These are phyloP conservation scores for Nicotiana sylvestris DNA, from an alignment of 257 asterid genomes.

Conservation along the genomic window DNA sequence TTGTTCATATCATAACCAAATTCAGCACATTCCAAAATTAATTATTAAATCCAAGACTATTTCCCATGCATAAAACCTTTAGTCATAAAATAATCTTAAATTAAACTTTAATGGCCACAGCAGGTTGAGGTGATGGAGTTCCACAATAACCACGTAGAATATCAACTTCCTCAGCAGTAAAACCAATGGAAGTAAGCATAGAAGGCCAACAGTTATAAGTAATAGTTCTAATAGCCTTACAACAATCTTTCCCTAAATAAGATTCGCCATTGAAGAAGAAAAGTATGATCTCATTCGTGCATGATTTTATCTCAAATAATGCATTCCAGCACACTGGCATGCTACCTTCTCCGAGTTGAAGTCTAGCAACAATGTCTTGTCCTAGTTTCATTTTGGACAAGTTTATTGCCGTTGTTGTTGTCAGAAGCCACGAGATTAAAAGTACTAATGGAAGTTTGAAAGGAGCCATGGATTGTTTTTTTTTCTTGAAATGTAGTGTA, in stretches of 20 bases:
- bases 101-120: background rate
- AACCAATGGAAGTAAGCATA: constrained; percentile 35
- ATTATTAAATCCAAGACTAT: background rate
- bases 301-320: constrained; percentile 25
- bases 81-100: background rate
- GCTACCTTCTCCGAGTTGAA: constrained; percentile 6
- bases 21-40: background rate
- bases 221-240: constrained; percentile 18
- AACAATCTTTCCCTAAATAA: constrained; percentile 31
- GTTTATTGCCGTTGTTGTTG: background rate
- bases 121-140: constrained; percentile 3
- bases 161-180: constrained; percentile 31
- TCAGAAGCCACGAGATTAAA: constrained; percentile 20
- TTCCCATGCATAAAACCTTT: too few relatives aligned
- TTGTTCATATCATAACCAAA: background rate
- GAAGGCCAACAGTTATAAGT: constrained; percentile 31
- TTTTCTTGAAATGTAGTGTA: background rate
- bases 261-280: constrained; percentile 31
- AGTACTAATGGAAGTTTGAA: constrained; percentile 13
- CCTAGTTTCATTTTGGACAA: constrained; percentile 1
- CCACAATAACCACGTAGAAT: constrained; percentile 27
- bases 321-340: constrained; percentile 27
- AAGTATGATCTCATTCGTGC: constrained; percentile 28
- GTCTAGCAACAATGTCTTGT: constrained; percentile 1
- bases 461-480: background rate